A percentile compares a stretch with the other conserved stretches of the same genome.
These are phyloP conservation scores for Hirschioporus abietinus DNA, from an alignment of 768 basidiomycete species.

Conservation along the genomic window DNA sequence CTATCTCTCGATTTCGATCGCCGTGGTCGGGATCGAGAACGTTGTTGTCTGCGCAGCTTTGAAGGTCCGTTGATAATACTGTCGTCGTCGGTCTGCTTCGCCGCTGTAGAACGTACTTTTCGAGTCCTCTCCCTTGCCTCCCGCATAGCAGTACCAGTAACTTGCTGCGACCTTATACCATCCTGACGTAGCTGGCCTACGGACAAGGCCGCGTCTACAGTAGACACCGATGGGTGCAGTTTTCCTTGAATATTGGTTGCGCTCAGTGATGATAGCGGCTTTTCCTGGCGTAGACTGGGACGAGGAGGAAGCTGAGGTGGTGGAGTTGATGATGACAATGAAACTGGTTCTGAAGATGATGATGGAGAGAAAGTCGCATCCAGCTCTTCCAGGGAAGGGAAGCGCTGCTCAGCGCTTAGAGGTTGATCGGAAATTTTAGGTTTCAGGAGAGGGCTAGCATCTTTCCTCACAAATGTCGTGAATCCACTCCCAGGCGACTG, in stretches of 20 bases:
- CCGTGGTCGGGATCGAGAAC: conserved; percentile 3
- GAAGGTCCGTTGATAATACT: background rate
- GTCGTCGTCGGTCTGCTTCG: background rate
- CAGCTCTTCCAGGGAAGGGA: conserved; percentile 84
- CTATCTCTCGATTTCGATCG: conserved; percentile 1
- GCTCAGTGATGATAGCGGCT: background rate
- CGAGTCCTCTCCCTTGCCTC: conserved; percentile 21
- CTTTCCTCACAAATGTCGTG: conserved; percentile 14
- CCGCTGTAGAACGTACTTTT: background rate
- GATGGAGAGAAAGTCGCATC: conserved; percentile 39
- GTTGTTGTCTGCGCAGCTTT: background rate
- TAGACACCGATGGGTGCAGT: background rate
- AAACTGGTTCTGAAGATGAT: conserved; percentile 5
- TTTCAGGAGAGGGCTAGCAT: conserved; percentile 25
- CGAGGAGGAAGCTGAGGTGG: conserved; percentile 9
- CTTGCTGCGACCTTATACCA: conserved; percentile 51
- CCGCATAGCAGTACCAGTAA: conserved; percentile 49
- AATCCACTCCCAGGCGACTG: conserved; percentile 22
- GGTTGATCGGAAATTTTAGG: conserved; percentile 28
- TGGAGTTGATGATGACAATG: conserved; percentile 13
- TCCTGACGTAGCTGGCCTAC: conserved; percentile 24
- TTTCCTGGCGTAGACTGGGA: background rate
- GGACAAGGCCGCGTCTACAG: background rate
- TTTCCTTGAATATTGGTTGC: background rate
- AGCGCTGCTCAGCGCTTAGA: conserved; percentile 62